Evolutionary conservation across 1,139 yeast genomes (phyloP).

Genomic region (Tardiomyces digboiensis): DNA sequence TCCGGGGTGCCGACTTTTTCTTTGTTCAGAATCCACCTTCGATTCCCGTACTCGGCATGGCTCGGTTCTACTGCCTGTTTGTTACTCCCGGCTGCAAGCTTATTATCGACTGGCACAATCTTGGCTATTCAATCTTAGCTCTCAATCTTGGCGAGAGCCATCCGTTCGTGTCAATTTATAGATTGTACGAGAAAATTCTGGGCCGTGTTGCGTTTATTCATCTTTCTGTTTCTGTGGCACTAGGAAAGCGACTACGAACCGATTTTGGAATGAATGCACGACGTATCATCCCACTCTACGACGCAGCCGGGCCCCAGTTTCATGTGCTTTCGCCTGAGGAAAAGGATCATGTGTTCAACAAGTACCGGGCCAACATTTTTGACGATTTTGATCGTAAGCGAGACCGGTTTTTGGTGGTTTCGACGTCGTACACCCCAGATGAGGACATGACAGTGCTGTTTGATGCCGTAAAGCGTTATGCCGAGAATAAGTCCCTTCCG

Average conservation of each 20-base stretch:
- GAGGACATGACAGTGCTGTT: constrained; percentile 72
- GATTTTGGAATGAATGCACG: constrained; percentile 43
- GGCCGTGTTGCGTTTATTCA: constrained; percentile 59
- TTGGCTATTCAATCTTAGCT: constrained; percentile 78
- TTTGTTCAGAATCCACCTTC: constrained; percentile 92
- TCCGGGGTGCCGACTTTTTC: constrained; percentile 60
- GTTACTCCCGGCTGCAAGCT: constrained; percentile 52
- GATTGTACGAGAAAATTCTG: constrained; percentile 30
- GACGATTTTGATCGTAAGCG: constrained; percentile 25
- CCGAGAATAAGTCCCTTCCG: constrained; percentile 34
- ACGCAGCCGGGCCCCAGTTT: constrained; percentile 48
- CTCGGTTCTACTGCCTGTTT: constrained; percentile 43
- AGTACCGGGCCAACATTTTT: constrained; percentile 33
- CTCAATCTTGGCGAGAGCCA: constrained; percentile 48
- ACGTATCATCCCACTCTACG: constrained; percentile 30
- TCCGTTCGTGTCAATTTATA: constrained; percentile 51
- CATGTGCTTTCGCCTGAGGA: constrained; percentile 34
- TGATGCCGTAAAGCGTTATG: constrained; percentile 58
- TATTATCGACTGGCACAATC: constrained; percentile 93
- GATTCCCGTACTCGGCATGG: constrained; percentile 66
- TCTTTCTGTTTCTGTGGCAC: constrained; percentile 69
- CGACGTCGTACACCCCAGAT: constrained; percentile 95
- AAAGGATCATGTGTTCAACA: constrained; percentile 30
- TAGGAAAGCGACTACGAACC: constrained; percentile 50
- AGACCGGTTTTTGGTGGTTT: constrained; percentile 63